Evolutionary conservation across 768 basidiomycete species (phyloP).

Genomic region (Pisolithus tinctorius): DNA sequence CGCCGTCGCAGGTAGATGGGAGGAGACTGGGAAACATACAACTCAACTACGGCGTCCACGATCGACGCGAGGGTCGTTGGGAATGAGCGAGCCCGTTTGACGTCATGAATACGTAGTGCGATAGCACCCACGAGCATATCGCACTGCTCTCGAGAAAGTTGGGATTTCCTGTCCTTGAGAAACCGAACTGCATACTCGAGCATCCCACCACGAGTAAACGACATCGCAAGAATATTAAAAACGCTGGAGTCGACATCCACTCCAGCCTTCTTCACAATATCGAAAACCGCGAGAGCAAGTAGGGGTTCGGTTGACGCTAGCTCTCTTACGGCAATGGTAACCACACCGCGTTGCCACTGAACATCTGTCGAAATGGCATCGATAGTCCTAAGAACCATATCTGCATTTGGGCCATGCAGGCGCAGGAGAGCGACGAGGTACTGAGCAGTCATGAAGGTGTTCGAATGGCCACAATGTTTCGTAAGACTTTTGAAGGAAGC

Average conservation of each 20-base stretch:
- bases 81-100: slow-evolving; percentile 26
- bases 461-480: neutral
- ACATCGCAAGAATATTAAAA: slow-evolving; percentile 26
- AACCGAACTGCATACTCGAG: slow-evolving; percentile 26
- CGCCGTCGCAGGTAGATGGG: slow-evolving; percentile 34
- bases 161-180: slow-evolving; percentile 20
- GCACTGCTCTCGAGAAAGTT: slow-evolving; percentile 24
- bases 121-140: slow-evolving; percentile 35
- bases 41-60: slow-evolving; percentile 25
- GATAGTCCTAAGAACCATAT: slow-evolving; percentile 27
- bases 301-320: slow-evolving; percentile 24
- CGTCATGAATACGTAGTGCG: slow-evolving; percentile 31
- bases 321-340: slow-evolving; percentile 12
- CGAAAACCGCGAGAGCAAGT: slow-evolving; percentile 29
- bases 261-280: slow-evolving; percentile 18
- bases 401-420: slow-evolving; percentile 22
- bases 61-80: slow-evolving; percentile 27
- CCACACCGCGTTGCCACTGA: slow-evolving; percentile 23
- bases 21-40: slow-evolving; percentile 32
- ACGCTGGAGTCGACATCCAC: slow-evolving; percentile 17
- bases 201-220: slow-evolving; percentile 22
- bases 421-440: slow-evolving; percentile 22
- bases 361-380: slow-evolving; percentile 15
- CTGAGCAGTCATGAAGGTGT: slow-evolving; percentile 13
- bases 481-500: neutral